Conservation (phyloP, 2,329 filamentous ascomycete genomes). For the Aspergillus costaricaensis region DNA sequence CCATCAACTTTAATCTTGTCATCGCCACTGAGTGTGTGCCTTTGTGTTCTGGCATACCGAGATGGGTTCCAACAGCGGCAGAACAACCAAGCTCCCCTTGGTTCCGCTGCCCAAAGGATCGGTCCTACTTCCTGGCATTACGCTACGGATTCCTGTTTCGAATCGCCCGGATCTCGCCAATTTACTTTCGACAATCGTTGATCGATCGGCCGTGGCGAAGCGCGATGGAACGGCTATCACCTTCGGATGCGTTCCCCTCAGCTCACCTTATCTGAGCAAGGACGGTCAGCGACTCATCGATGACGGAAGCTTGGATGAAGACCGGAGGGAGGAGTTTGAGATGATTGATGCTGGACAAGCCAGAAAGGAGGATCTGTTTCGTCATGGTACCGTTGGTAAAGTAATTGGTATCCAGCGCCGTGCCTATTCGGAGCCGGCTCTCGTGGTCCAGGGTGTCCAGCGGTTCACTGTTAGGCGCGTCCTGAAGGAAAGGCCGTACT, state of each 20-base stretch:
- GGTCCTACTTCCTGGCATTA: constrained; percentile 82
- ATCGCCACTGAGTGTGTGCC: neutral
- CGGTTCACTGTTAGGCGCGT: constrained; percentile 75
- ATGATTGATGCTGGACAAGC: constrained; percentile 61
- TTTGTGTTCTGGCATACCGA: constrained; percentile 15
- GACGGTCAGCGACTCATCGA: constrained; percentile 77
- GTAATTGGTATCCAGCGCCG: constrained; percentile 77
- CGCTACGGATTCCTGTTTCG: constrained; percentile 79
- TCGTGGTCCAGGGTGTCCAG: constrained; percentile 83
- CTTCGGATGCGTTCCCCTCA: constrained; percentile 84
- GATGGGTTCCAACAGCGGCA: constrained; percentile 43
- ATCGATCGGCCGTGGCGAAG: constrained; percentile 67
- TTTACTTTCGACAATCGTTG: constrained; percentile 82
- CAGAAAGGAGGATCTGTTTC: constrained; percentile 73
- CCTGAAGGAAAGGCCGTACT: constrained; percentile 76
- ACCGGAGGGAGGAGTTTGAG: constrained; percentile 46
- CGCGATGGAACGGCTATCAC: constrained; percentile 68
- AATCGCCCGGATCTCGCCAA: constrained; percentile 86
- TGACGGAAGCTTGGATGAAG: constrained; percentile 56
- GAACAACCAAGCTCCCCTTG: constrained; percentile 63
- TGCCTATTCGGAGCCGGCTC: constrained; percentile 72
- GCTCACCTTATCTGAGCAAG: constrained; percentile 70
- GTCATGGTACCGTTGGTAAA: constrained; percentile 78
- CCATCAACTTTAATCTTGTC: neutral
- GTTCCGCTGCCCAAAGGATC: constrained; percentile 78